These are phyloP conservation scores for Lodderomyces parapsilosis DNA, from an alignment of 1,139 yeast species.

Conservation along the genomic window DNA sequence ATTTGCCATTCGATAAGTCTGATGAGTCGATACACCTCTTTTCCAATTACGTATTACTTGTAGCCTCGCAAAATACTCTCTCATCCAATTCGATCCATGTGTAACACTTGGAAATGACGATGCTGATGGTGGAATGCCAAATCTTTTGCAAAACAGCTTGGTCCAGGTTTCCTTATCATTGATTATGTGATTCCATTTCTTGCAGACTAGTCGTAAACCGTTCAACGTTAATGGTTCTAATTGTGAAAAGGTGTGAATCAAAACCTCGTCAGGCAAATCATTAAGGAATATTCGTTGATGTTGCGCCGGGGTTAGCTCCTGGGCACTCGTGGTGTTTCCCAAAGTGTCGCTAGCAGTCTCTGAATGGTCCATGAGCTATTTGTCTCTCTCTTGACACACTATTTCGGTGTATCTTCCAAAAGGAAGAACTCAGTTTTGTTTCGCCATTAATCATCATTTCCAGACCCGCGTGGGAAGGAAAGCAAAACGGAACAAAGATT, in stretches of 20 bases:
- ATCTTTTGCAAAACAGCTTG: slow-evolving; percentile 48
- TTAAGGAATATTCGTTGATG: slow-evolving; percentile 18
- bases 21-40: slow-evolving; percentile 38
- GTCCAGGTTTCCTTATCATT: slow-evolving; percentile 64
- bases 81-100: slow-evolving; percentile 50
- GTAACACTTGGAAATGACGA: slow-evolving; percentile 67
- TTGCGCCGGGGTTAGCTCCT: background rate
- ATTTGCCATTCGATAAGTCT: slow-evolving; percentile 31
- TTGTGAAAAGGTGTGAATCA: slow-evolving; percentile 54
- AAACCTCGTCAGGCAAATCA: slow-evolving; percentile 57
- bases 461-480: background rate
- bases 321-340: slow-evolving; percentile 17
- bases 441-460: background rate
- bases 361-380: slow-evolving; percentile 1
- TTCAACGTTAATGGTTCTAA: slow-evolving; percentile 56
- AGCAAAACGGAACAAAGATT: background rate
- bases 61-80: slow-evolving; percentile 53
- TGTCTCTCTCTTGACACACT: background rate
- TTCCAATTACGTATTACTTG: slow-evolving; percentile 49
- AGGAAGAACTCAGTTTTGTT: background rate
- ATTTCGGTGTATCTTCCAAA: background rate
- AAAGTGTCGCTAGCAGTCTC: slow-evolving; percentile 16
- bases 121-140: slow-evolving; percentile 43
- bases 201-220: slow-evolving; percentile 53
- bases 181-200: slow-evolving; percentile 49